These are phyloP conservation scores for Coniosporium tulheliwenetii DNA, from an alignment of 2,329 filamentous ascomycete genomes.

Conservation along the genomic window DNA sequence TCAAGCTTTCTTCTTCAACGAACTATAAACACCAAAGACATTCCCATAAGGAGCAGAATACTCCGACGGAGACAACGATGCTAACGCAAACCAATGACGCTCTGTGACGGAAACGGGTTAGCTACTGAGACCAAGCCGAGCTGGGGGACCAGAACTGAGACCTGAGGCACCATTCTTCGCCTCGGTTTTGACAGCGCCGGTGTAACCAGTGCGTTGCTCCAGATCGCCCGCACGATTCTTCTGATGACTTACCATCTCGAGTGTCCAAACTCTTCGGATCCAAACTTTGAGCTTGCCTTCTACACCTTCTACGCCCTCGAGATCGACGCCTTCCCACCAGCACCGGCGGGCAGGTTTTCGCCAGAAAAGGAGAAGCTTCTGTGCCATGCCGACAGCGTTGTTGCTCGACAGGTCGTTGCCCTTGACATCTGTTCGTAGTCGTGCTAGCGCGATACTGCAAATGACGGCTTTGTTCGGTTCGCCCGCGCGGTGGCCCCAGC, in stretches of 20 bases:
- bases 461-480: constrained; percentile 98
- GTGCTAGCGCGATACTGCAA: constrained; percentile 85
- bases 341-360: constrained; percentile 88
- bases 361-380: constrained; percentile 96
- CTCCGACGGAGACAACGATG: not conserved
- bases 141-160: not conserved
- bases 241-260: constrained; percentile 62
- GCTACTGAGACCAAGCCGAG: not conserved
- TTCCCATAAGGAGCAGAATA: no score
- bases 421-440: constrained; percentile 78
- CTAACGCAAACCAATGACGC: constrained; percentile 11
- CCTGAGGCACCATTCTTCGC: not conserved
- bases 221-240: not conserved
- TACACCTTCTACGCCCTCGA: constrained; percentile 78
- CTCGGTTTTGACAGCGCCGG: not conserved
- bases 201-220: not conserved
- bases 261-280: constrained; percentile 95
- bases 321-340: constrained; percentile 97
- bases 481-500: constrained; percentile 90
- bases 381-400: constrained; percentile 87
- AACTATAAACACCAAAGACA: no score
- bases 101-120: constrained; percentile 3
- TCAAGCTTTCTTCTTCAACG: no score
- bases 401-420: constrained; percentile 59
- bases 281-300: constrained; percentile 91